A percentile compares a stretch with the other conserved stretches of the same genome.
Evolutionary conservation across 108 stramenopile genomes (phyloP).

Genomic region (Cyclostephanos invisitatus): DNA sequence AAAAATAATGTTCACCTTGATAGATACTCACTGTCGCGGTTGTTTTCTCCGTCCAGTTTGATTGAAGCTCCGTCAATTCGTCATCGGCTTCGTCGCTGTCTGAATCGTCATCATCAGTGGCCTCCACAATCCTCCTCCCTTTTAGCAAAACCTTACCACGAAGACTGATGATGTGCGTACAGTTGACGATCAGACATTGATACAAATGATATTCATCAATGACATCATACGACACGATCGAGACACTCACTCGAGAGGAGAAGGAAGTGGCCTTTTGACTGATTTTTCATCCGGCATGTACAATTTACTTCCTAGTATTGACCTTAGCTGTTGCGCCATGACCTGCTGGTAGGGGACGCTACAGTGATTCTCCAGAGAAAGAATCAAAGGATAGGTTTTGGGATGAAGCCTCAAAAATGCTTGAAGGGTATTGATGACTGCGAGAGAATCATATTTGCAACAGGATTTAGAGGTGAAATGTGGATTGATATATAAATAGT

Average conservation of each 20-base stretch:
- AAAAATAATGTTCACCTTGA: slow-evolving; percentile 2
- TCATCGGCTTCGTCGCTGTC: slow-evolving; percentile 55
- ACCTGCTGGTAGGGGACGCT: slow-evolving; percentile 76
- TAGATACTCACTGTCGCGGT: slow-evolving; percentile 19
- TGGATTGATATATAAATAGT: neutral
- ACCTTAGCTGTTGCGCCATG: slow-evolving; percentile 76
- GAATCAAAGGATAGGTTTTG: slow-evolving; percentile 86
- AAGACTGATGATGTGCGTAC: slow-evolving; percentile 39
- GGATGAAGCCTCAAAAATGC: slow-evolving; percentile 62
- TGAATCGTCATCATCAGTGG: slow-evolving; percentile 40
- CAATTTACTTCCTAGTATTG: slow-evolving; percentile 73
- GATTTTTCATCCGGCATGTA: slow-evolving; percentile 73
- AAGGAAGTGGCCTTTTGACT: slow-evolving; percentile 59
- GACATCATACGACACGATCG: neutral
- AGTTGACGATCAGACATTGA: slow-evolving; percentile 53
- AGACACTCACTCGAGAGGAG: slow-evolving; percentile 56
- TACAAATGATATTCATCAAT: neutral
- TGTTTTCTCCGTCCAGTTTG: slow-evolving; percentile 30
- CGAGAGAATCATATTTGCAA: neutral
- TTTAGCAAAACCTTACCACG: slow-evolving; percentile 84
- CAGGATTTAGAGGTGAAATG: neutral
- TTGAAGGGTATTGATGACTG: slow-evolving; percentile 65
- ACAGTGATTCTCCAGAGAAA: slow-evolving; percentile 98
- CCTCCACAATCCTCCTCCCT: slow-evolving; percentile 66
- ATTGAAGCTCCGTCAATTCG: slow-evolving; percentile 43